phyloP scores from a whole-genome alignment of 176 grass and related monocot genomes.

The Triticum monococcum region DNA sequence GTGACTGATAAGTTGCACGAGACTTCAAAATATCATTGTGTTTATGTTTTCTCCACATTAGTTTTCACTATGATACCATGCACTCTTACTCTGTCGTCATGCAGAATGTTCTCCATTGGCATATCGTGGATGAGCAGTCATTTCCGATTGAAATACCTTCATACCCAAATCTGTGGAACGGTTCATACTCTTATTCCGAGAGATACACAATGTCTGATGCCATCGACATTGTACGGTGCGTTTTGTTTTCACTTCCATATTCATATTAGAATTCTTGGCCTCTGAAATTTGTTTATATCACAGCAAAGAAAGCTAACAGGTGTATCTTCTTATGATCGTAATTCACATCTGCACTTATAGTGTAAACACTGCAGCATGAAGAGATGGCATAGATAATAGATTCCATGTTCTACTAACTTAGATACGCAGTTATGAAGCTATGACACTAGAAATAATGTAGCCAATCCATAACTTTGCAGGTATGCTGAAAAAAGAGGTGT shows the following conservation, averaged over 20 bases:
- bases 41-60: constrained; percentile 6
- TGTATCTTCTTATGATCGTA: background rate
- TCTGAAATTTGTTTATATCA: constrained; percentile 7
- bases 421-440: background rate
- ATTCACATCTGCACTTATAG: constrained; percentile 8
- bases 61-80: constrained; percentile 21
- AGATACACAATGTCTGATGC: constrained; percentile 90
- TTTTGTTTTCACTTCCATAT: constrained; percentile 24
- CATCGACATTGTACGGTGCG: constrained; percentile 80
- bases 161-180: constrained; percentile 80
- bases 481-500: constrained; percentile 85
- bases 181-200: constrained; percentile 86
- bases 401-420: background rate
- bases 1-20: constrained; percentile 8
- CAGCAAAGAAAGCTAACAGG: background rate
- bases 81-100: constrained; percentile 10
- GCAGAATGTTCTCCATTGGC: constrained; percentile 98
- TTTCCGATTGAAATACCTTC: constrained; percentile 97
- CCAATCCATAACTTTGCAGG: constrained; percentile 43
- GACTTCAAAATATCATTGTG: background rate
- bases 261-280: background rate
- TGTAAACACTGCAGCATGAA: background rate
- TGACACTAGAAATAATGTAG: constrained; percentile 1
- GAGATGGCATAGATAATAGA: background rate
- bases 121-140: constrained; percentile 80